Evolutionary conservation across 306 rosid species (phyloP).

Genomic region (Adenanthera pavonina): DNA sequence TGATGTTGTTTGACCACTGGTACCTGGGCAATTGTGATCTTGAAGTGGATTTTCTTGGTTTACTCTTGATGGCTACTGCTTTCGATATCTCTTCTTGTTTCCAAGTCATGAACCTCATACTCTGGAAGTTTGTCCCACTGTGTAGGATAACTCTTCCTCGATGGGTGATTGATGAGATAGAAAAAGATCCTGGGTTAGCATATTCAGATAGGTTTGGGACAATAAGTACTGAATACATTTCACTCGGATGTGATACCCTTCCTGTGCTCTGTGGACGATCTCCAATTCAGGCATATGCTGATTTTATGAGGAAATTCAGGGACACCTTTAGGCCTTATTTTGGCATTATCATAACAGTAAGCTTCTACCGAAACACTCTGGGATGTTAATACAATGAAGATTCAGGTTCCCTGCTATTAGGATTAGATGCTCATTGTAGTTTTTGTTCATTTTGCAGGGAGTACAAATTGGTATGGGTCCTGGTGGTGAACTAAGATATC

Average conservation of each 20-base stretch:
- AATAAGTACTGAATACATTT: conserved; percentile 75
- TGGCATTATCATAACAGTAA: conserved; percentile 79
- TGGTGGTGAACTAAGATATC: conserved; percentile 89
- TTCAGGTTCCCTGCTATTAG: conserved; percentile 29
- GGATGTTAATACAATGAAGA: conserved; percentile 25
- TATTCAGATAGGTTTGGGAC: conserved; percentile 85
- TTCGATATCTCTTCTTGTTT: conserved; percentile 43
- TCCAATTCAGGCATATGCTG: conserved; percentile 82
- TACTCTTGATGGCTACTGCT: conserved; percentile 37
- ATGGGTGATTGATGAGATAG: conserved; percentile 84
- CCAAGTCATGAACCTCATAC: conserved; percentile 46
- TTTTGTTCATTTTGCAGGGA: conserved; percentile 61
- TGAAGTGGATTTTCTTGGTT: conserved; percentile 38
- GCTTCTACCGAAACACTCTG: conserved; percentile 40
- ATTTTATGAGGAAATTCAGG: conserved; percentile 88
- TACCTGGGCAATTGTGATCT: conserved; percentile 27
- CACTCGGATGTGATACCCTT: conserved; percentile 87
- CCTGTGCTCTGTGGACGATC: conserved; percentile 88
- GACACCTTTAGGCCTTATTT: conserved; percentile 65
- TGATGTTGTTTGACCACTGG: conserved; percentile 21
- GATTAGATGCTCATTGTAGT: conserved; percentile 34
- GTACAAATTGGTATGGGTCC: conserved; percentile 96
- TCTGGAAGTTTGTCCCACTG: conserved; percentile 52
- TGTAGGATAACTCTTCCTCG: conserved; percentile 88
- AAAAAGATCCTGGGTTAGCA: conserved; percentile 74